Evolutionary conservation across 2,329 filamentous ascomycete species (phyloP), one percentile per base, ranked within the genome.

Genomic region (Scopulariopsis brevicaulis): DNA sequence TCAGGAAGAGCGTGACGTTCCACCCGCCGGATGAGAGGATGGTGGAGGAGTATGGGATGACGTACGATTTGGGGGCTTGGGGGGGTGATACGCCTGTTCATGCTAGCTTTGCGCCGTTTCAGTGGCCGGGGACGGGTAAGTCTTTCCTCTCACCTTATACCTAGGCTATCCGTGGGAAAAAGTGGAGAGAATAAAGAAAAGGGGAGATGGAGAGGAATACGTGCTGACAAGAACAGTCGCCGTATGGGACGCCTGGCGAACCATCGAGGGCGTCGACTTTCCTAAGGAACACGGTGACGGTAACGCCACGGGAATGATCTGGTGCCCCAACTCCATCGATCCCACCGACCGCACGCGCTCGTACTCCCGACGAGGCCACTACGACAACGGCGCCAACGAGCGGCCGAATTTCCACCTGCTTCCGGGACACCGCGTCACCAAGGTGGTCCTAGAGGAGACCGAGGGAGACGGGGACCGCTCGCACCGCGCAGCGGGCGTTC

Each of bases 321-420:
- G 68, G 68, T 65, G 63, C 15, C 67, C 68, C 46, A 67, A 64
- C 52, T 66, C 65, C 22, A 62, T 67, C 25, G 65, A 70, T 28
- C 64, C 65, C 0, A 54, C 58, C 15, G 64, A 64, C 20, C 63
- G 63, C 57, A 66, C 63, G 2, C 63, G 67, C 5, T 69, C 66
- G 1, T 68, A 66, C 57, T 61, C 68, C 3, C 60, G 66, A 20
- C 66, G 61, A 25, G 65, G 65, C 20, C 66, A 69, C 57, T 69
- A 65, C 54, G 65, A 68, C 46, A 62, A 61, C 8, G 64, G 64
- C 12, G 58, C 61, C 2, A 58, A 56, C 15, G 51, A 52, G 12
- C 59, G 59, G 14, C 14, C 37, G 11, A 62, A 62, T 48, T 62
- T 60, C 56, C 59, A 62, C 34, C 51, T 62, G 15, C 57, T 62